Conservation (phyloP, 768 basidiomycete genomes). For the Boletus huronensis region DNA sequence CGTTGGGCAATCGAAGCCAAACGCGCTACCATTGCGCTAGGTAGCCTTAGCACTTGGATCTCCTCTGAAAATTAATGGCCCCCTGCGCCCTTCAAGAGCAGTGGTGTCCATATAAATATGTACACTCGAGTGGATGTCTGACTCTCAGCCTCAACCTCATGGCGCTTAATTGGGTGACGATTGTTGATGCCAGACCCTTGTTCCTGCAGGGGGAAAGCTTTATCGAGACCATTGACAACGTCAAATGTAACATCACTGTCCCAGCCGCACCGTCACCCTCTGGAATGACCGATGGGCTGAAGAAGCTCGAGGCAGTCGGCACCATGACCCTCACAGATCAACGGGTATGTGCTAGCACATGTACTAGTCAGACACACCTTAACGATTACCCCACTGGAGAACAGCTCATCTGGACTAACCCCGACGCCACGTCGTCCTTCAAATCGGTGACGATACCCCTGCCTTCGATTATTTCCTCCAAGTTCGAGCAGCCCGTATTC, state of each 20-base stretch:
- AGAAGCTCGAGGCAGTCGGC: conserved; percentile 58
- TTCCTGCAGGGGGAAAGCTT: conserved; percentile 61
- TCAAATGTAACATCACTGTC: conserved; percentile 54
- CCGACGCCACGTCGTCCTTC: conserved; percentile 33
- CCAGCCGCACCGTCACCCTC: conserved; percentile 49
- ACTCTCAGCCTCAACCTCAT: conserved; percentile 34
- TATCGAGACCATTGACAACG: conserved; percentile 56
- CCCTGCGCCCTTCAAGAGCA: background rate
- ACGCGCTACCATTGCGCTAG: conserved; percentile 95
- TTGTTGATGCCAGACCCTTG: conserved; percentile 53
- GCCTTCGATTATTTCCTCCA: conserved; percentile 59
- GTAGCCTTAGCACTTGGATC: conserved; percentile 39
- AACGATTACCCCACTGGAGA: conserved; percentile 4
- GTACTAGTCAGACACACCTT: background rate
- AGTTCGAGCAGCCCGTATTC: conserved; percentile 75
- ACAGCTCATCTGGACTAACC: conserved; percentile 62
- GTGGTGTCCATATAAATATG: background rate
- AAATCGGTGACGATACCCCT: conserved; percentile 55
- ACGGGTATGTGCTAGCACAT: conserved; percentile 46
- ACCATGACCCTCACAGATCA: conserved; percentile 66
- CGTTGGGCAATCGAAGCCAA: conserved; percentile 81
- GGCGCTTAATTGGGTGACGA: conserved; percentile 80
- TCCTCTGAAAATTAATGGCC: background rate
- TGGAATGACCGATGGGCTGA: conserved; percentile 52
- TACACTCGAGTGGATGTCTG: background rate